Conservation (phyloP, 2,329 filamentous ascomycete genomes). For the Coniella vitis region DNA sequence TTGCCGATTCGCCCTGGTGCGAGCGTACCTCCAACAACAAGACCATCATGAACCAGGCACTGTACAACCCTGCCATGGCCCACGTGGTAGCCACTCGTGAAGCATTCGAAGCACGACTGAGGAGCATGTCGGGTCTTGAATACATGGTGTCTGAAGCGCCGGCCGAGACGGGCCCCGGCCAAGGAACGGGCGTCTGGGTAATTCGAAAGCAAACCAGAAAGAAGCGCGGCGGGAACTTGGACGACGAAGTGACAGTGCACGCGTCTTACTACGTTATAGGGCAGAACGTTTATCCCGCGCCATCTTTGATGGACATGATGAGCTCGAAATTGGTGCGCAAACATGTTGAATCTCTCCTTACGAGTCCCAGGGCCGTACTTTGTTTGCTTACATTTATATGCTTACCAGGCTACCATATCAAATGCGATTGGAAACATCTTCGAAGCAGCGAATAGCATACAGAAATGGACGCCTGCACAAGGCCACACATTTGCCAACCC, state of each 20-base stretch:
- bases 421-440: conserved; percentile 47
- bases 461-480: conserved; percentile 47
- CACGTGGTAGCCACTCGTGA: conserved; percentile 54
- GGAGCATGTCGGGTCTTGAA: conserved; percentile 60
- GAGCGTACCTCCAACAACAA: conserved; percentile 63
- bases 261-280: conserved; percentile 58
- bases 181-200: conserved; percentile 59
- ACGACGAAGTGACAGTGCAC: conserved; percentile 54
- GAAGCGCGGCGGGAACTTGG: conserved; percentile 42
- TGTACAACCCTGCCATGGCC: conserved; percentile 53
- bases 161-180: conserved; percentile 54
- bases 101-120: conserved; percentile 55
- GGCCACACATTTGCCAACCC: conserved; percentile 46
- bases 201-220: conserved; percentile 61
- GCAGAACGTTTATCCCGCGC: conserved; percentile 61
- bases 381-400: conserved; percentile 6
- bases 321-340: conserved; percentile 48
- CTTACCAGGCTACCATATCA: conserved; percentile 44
- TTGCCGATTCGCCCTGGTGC: conserved; percentile 61
- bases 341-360: no score
- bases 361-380: neutral
- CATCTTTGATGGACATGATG: conserved; percentile 52
- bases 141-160: conserved; percentile 61
- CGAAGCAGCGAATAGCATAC: conserved; percentile 41
- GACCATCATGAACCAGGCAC: conserved; percentile 54